phyloP scores from a whole-genome alignment of 2,329 filamentous ascomycete genomes.

The Clonostachys rosea region DNA sequence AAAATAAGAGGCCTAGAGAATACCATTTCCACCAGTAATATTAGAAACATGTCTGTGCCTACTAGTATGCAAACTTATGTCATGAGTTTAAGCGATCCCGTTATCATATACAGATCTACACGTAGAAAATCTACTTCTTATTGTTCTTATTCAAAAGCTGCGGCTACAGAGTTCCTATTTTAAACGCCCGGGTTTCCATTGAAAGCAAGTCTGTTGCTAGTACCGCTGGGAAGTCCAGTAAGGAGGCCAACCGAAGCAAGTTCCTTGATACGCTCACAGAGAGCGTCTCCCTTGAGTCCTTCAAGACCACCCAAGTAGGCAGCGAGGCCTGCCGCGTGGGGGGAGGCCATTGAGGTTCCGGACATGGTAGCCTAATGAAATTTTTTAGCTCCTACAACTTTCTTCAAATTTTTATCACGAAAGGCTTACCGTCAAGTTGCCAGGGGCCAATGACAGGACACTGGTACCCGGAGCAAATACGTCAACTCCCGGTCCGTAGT shows the following conservation, averaged over 20 bases:
- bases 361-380: not conserved
- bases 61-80: no score
- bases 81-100: no score
- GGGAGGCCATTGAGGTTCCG: slow-evolving; percentile 1
- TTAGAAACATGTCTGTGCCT: no score
- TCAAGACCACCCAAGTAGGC: not conserved
- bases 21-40: no score
- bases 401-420: no score
- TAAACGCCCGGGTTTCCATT: slow-evolving; percentile 11
- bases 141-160: no score
- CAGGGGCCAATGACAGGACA: slow-evolving; percentile 39
- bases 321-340: not conserved
- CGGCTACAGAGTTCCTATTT: no score
- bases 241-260: slow-evolving; percentile 34
- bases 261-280: slow-evolving; percentile 59
- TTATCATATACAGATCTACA: no score
- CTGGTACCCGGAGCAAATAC: slow-evolving; percentile 40
- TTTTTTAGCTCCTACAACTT: not conserved
- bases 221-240: slow-evolving; percentile 20
- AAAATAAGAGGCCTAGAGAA: no score
- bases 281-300: slow-evolving; percentile 36
- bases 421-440: slow-evolving; percentile 26
- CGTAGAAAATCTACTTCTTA: no score
- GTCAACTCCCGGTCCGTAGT: slow-evolving; percentile 40
- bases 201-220: slow-evolving; percentile 24